These are phyloP conservation scores for Neurospora sp. DNA, from an alignment of 495 filamentous ascomycete genomes.

Conservation along the genomic window DNA sequence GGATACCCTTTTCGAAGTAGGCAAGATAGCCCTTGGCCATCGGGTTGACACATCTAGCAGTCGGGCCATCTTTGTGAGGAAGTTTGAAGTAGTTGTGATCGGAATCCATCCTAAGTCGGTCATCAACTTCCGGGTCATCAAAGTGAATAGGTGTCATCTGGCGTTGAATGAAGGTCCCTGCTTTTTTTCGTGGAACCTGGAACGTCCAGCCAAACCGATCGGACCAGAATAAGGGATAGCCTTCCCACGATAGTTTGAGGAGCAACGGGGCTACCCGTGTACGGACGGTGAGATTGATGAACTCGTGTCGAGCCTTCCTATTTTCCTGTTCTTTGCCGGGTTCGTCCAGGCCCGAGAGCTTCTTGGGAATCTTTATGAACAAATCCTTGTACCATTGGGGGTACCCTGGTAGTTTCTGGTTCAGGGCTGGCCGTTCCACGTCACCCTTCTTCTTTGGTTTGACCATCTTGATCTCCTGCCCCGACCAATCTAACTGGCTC, in stretches of 20 bases:
- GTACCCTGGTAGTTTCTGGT: conserved; percentile 91
- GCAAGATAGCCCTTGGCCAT: conserved; percentile 81
- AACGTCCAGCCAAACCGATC: conserved; percentile 91
- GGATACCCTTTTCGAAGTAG: conserved; percentile 82
- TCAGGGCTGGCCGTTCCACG: conserved; percentile 61
- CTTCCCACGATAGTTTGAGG: conserved; percentile 79
- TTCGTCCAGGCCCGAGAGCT: conserved; percentile 17
- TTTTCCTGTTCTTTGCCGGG: conserved; percentile 6
- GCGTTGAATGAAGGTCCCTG: conserved; percentile 54
- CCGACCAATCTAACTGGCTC: conserved; percentile 88
- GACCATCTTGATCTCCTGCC: conserved; percentile 80
- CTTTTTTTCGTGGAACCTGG: conserved; percentile 55
- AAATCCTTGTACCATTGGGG: conserved; percentile 94
- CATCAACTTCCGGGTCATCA: conserved; percentile 32
- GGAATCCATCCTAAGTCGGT: conserved; percentile 31
- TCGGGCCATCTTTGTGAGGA: conserved; percentile 89
- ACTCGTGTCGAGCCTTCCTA: background rate
- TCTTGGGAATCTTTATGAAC: conserved; percentile 45
- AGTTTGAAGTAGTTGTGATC: conserved; percentile 76
- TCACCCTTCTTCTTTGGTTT: conserved; percentile 83
- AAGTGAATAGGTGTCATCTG: conserved; percentile 67
- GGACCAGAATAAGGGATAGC: conserved; percentile 83
- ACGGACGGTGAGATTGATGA: conserved; percentile 72
- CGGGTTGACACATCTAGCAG: conserved; percentile 71
- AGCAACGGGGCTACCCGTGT: conserved; percentile 82